Conservation (phyloP, 1,139 yeast genomes). For the Candida mesenterica region DNA sequence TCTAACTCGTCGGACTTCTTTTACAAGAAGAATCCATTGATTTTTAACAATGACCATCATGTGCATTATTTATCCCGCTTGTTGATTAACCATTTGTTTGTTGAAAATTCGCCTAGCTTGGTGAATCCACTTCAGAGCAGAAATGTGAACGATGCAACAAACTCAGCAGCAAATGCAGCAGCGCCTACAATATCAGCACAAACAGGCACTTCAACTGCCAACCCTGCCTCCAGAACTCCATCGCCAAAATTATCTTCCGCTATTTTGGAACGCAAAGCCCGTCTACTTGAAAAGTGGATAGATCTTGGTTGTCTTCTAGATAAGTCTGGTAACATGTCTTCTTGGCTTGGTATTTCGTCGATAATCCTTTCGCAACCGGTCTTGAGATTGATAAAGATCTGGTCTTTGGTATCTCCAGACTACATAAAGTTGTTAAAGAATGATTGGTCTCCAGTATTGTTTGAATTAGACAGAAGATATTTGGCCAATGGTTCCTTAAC, state of each 20-base stretch:
- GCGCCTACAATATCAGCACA: neutral
- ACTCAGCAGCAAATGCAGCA: neutral
- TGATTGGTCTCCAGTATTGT: conserved; percentile 94
- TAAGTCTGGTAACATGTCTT: conserved; percentile 86
- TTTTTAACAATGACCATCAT: conserved; percentile 66
- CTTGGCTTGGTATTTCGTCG: conserved; percentile 91
- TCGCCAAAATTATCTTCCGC: conserved; percentile 15
- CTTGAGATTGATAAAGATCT: conserved; percentile 66
- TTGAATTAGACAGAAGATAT: conserved; percentile 79
- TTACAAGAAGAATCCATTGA: conserved; percentile 45
- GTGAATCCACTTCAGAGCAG: too few relatives aligned
- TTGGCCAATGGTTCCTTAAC: conserved; percentile 39
- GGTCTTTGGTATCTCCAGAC: conserved; percentile 70
- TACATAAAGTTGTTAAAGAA: conserved; percentile 63
- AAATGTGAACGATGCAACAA: neutral
- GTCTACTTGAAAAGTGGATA: conserved; percentile 79
- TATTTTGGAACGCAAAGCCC: conserved; percentile 53
- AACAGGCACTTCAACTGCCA: conserved; percentile 1
- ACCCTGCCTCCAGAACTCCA: conserved; percentile 1
- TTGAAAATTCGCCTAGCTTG: conserved; percentile 29
- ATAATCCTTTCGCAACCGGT: conserved; percentile 81
- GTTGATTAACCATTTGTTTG: conserved; percentile 68
- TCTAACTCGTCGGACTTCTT: conserved; percentile 26
- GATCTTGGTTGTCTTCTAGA: conserved; percentile 78
- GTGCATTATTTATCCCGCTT: conserved; percentile 77